phyloP scores from a whole-genome alignment of 169 alveolate genomes.

The Cryptosporidium parvum region DNA sequence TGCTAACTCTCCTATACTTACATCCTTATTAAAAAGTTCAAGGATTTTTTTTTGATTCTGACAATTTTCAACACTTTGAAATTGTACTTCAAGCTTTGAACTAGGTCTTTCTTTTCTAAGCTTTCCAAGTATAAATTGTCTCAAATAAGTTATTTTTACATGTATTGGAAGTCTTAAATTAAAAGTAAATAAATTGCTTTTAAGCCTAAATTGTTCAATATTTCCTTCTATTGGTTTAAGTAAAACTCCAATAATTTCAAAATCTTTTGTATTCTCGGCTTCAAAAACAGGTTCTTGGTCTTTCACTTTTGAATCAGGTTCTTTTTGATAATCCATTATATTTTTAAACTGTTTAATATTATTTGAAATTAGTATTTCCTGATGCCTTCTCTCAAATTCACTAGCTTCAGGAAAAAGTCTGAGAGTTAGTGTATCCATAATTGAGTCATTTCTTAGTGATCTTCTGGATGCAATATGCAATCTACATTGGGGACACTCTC shows the following conservation, averaged over 20 bases:
- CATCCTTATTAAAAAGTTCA: not conserved
- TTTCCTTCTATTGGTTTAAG: constrained; percentile 9
- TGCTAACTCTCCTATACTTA: constrained; percentile 13
- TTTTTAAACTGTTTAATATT: constrained; percentile 10
- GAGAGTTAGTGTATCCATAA: constrained; percentile 79
- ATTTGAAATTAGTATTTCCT: constrained; percentile 35
- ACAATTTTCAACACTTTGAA: not conserved
- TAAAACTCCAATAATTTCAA: constrained; percentile 19
- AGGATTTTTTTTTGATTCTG: not conserved
- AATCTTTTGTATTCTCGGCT: not conserved
- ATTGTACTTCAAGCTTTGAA: constrained; percentile 3
- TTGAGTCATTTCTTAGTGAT: constrained; percentile 78
- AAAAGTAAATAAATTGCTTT: constrained; percentile 8
- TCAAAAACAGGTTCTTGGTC: not conserved
- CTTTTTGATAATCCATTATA: not conserved
- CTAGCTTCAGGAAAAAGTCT: constrained; percentile 80
- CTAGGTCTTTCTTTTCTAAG: constrained; percentile 44
- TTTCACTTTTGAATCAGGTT: not conserved
- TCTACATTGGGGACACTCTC: constrained; percentile 87
- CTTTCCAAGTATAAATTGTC: constrained; percentile 41
- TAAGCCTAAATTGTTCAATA: not conserved
- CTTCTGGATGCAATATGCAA: constrained; percentile 84
- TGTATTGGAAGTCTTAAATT: constrained; percentile 40
- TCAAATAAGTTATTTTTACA: constrained; percentile 31
- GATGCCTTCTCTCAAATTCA: constrained; percentile 54